Evolutionary conservation across 257 asterid genomes (phyloP), one percentile per base, ranked within the genome.

Genomic region (Mitragyna speciosa): DNA sequence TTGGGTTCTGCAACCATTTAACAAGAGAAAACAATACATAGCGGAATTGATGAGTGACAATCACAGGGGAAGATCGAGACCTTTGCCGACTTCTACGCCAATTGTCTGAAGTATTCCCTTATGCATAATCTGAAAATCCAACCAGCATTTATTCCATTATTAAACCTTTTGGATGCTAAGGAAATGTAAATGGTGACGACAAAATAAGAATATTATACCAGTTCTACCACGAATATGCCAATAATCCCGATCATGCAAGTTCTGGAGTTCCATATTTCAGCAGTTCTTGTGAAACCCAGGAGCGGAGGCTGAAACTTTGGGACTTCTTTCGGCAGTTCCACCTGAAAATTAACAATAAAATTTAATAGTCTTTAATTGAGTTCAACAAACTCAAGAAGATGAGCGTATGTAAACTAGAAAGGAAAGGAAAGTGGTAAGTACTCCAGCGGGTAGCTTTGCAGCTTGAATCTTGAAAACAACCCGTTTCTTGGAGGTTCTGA

Each of bases 221-320:
- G 79, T 90, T 95, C 99, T 30, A 91, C 90, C 45, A 93, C 87
- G 88, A 95, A 93, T 59, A 87, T 87, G 16, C 91, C 97, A 36
- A 95, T 82, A 3, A 92, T 87, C 26, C 94, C 97, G 59, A 90
- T 92, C 97, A 93, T 92, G 74, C 98, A 91, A 81, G 96, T 92
- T 84, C 97, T 88, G 6, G 99, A 95, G 81, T 93, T 95, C 97
- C 98, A 95, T 82, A 80, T 87, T 66, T 92, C 99, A 22, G 99
- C 99, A 1, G 95, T 91, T 69, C 86, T 89, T 0, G 98, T 95
- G 82, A 95, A 93, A 8, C 99, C 99, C 33, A 84, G 78, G 75
- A 93, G 87, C 5, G 98, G 97, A 19, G 89, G 83, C 84, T 86
- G 78, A 48, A 92, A 89, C 85, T 88, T 92, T 2, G 97, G 99